Percentiles rank a stretch among this genome's conserved stretches.
phyloP scores from a whole-genome alignment of 139 green algal genomes.

The Klebsormidium nitens region DNA sequence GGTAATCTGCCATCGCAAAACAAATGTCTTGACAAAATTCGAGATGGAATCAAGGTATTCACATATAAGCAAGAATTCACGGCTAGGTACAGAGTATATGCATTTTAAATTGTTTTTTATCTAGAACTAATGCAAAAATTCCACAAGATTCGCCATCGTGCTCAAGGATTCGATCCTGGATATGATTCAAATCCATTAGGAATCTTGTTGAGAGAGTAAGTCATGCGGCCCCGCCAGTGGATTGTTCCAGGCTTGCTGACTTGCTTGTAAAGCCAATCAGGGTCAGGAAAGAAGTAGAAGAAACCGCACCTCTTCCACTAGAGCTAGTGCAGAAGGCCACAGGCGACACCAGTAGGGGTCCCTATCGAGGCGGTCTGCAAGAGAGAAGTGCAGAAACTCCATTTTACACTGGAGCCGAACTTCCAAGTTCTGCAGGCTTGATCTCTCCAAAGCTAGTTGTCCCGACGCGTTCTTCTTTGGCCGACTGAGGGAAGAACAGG shows the following conservation, averaged over 20 bases:
- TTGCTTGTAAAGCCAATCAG: neutral
- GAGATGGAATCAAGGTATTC: slow-evolving; percentile 1
- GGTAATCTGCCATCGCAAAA: slow-evolving; percentile 42
- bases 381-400: neutral
- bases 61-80: too few species aligned
- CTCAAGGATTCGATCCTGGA: too few species aligned
- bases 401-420: neutral
- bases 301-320: slow-evolving; percentile 43
- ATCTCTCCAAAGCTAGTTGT: neutral
- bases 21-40: neutral
- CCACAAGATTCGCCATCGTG: too few species aligned
- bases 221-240: neutral
- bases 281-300: neutral
- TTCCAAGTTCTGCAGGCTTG: neutral
- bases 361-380: slow-evolving; percentile 36
- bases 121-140: too few species aligned
- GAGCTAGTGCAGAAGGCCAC: slow-evolving; percentile 72
- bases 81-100: too few species aligned
- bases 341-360: slow-evolving; percentile 67
- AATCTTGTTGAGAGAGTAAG: neutral
- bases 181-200: too few species aligned
- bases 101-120: too few species aligned
- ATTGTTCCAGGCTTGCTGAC: too few species aligned
- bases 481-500: neutral
- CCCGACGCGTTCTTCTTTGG: too few species aligned